Evolutionary conservation across 768 basidiomycete genomes (phyloP).

Genomic region (Tricholoma furcatifolium): DNA sequence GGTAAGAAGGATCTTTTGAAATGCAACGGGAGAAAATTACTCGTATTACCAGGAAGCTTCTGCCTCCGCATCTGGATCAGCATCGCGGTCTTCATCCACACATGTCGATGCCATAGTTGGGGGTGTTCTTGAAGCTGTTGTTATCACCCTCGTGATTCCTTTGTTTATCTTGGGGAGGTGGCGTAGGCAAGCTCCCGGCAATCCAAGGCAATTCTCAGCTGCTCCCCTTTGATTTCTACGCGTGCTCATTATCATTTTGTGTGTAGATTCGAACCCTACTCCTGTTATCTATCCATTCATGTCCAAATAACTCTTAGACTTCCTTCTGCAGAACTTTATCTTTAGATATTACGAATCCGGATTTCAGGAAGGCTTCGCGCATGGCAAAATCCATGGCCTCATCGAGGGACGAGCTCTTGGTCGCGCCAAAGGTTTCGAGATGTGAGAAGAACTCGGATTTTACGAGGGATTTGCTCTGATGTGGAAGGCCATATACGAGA

Average conservation of each 20-base stretch:
- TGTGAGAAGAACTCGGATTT: slow-evolving; percentile 97
- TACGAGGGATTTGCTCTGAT: slow-evolving; percentile 82
- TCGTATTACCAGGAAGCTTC: background rate
- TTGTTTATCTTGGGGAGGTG: slow-evolving; percentile 6
- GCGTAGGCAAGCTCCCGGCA: background rate
- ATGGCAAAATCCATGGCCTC: slow-evolving; percentile 86
- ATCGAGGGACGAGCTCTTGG: slow-evolving; percentile 92
- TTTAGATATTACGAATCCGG: slow-evolving; percentile 80
- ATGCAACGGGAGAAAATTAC: background rate
- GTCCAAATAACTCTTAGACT: background rate
- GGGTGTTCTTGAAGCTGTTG: slow-evolving; percentile 5
- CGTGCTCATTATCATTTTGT: no score
- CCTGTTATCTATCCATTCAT: background rate
- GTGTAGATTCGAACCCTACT: background rate
- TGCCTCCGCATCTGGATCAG: background rate
- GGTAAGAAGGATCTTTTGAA: background rate
- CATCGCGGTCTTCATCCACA: background rate
- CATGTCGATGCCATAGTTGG: slow-evolving; percentile 7
- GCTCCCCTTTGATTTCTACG: background rate
- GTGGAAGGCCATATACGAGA: slow-evolving; percentile 57
- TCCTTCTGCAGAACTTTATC: slow-evolving; percentile 4
- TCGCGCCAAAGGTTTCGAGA: slow-evolving; percentile 86
- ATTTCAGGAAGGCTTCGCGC: slow-evolving; percentile 73
- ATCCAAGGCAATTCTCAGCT: background rate
- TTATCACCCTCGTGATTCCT: background rate